These are phyloP conservation scores for Diaporthe vaccinii DNA, from an alignment of 2,329 filamentous ascomycete species.

Conservation along the genomic window DNA sequence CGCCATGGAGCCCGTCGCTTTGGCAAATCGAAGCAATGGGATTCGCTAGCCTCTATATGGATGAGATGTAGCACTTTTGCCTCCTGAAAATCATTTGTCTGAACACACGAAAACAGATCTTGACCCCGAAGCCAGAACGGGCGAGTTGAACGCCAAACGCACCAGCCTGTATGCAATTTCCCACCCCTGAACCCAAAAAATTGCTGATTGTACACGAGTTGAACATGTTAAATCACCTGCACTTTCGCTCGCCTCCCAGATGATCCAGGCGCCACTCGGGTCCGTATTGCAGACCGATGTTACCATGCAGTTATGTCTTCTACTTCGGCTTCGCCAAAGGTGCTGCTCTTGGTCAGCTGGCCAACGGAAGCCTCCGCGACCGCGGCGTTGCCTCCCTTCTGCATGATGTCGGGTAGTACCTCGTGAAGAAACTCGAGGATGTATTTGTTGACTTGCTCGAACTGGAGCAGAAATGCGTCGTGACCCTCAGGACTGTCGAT, in stretches of 20 bases:
- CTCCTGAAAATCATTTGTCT: background rate
- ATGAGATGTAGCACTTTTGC: background rate
- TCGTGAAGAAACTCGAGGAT: slow-evolving; percentile 87
- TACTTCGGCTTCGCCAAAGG: slow-evolving; percentile 95
- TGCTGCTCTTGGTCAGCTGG: slow-evolving; percentile 85
- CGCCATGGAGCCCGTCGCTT: background rate
- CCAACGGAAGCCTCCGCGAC: slow-evolving; percentile 65
- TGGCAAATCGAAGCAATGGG: background rate
- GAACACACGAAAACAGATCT: background rate
- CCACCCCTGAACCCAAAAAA: slow-evolving; percentile 12
- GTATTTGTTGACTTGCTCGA: slow-evolving; percentile 95
- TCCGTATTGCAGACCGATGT: slow-evolving; percentile 37
- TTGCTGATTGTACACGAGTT: slow-evolving; percentile 40
- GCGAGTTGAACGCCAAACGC: slow-evolving; percentile 40
- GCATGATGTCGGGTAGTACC: slow-evolving; percentile 91
- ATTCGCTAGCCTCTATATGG: background rate
- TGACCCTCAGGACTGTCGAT: slow-evolving; percentile 97
- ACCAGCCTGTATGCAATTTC: slow-evolving; percentile 19
- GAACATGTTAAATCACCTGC: slow-evolving; percentile 39
- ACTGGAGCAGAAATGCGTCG: slow-evolving; percentile 95
- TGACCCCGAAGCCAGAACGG: slow-evolving; percentile 29
- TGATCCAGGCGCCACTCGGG: background rate
- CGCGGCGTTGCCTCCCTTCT: slow-evolving; percentile 63
- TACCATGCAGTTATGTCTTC: slow-evolving; percentile 97
- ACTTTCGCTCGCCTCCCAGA: slow-evolving; percentile 15